phyloP scores from a whole-genome alignment of 2,329 filamentous ascomycete genomes.

The Aspergillus caelatus region DNA sequence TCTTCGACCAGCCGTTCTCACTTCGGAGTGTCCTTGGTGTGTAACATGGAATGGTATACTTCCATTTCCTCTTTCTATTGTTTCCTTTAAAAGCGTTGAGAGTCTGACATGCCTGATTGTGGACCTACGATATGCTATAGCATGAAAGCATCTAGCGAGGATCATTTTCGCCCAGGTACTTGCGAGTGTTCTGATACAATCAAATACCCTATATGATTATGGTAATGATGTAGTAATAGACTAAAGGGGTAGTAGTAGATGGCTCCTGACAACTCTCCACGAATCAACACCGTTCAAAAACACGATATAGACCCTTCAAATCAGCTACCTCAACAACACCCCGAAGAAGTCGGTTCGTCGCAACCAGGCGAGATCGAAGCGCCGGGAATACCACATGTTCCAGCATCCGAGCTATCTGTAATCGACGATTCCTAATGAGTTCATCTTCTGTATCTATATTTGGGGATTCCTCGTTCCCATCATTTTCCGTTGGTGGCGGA shows the following conservation, averaged over 20 bases:
- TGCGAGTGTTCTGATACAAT: not conserved
- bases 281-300: constrained; percentile 86
- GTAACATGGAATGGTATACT: not conserved
- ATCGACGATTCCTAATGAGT: constrained; percentile 56
- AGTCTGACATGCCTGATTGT: not conserved
- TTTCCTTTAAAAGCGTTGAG: not conserved
- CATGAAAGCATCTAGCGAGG: not conserved
- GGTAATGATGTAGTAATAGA: too few species aligned
- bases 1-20: not conserved
- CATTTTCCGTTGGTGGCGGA: constrained; percentile 1
- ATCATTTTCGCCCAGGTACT: not conserved
- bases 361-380: constrained; percentile 79
- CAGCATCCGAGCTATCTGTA: constrained; percentile 72
- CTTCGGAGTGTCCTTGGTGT: not conserved
- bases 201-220: not conserved
- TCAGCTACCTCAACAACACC: constrained; percentile 86
- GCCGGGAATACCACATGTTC: constrained; percentile 91
- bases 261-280: too few species aligned
- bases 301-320: constrained; percentile 86
- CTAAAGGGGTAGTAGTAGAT: not conserved
- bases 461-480: constrained; percentile 10
- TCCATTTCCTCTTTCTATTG: not conserved
- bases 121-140: not conserved
- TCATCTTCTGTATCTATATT: constrained; percentile 49
- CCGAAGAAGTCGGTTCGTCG: constrained; percentile 74